Percentiles rank a stretch among this genome's conserved stretches.
phyloP scores from a whole-genome alignment of 352 stramenopile genomes.

The Pythium plurisporium region DNA sequence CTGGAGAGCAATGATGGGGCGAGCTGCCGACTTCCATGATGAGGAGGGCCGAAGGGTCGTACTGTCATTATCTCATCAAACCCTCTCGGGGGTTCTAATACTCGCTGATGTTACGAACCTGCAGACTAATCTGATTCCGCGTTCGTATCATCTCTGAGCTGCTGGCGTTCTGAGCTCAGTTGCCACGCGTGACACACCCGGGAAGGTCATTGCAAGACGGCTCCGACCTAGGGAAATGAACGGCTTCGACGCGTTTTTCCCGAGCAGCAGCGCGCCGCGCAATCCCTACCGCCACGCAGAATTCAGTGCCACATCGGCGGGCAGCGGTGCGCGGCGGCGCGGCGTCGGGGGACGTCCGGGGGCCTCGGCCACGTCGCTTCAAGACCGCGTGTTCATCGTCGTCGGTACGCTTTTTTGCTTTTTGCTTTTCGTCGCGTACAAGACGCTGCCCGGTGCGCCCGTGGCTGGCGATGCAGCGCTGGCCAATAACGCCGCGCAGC shows the following conservation, averaged over 20 bases:
- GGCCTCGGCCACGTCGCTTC: constrained; percentile 21
- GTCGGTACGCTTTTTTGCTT: constrained; percentile 65
- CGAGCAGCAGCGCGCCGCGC: constrained; percentile 43
- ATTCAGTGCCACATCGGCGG: constrained; percentile 8
- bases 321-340: constrained; percentile 2
- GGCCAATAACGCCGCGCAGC: neutral
- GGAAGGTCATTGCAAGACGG: neutral
- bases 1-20: no score
- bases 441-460: constrained; percentile 27
- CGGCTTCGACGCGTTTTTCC: constrained; percentile 67
- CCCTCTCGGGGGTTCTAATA: neutral
- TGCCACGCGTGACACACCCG: neutral
- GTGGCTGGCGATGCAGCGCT: neutral
- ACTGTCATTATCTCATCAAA: neutral
- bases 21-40: neutral
- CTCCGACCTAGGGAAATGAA: no score
- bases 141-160: constrained; percentile 3
- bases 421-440: constrained; percentile 55
- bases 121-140: neutral
- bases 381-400: constrained; percentile 57
- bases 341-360: constrained; percentile 3
- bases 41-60: constrained; percentile 4
- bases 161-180: no score
- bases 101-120: neutral
- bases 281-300: constrained; percentile 80